These are phyloP conservation scores for Talaromyces wortmannii DNA, from an alignment of 495 filamentous ascomycete species.

Conservation along the genomic window DNA sequence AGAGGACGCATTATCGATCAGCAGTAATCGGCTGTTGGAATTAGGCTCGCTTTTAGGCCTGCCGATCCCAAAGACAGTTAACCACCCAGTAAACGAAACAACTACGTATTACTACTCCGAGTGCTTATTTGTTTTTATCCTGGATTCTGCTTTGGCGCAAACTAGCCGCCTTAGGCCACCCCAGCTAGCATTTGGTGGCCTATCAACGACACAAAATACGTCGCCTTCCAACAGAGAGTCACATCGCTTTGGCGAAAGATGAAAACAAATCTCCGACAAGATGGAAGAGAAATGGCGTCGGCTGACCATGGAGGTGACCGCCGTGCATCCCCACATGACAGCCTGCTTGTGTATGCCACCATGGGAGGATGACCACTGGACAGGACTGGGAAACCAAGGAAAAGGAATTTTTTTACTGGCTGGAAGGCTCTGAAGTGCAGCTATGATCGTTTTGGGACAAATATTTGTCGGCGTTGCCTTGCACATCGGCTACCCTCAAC, in stretches of 20 bases:
- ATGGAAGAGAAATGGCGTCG: background rate
- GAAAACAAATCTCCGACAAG: background rate
- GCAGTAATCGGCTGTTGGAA: background rate
- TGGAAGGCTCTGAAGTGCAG: no score
- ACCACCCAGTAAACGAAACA: background rate
- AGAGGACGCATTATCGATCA: background rate
- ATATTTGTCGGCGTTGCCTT: no score
- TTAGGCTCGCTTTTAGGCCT: background rate
- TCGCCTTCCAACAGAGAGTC: background rate
- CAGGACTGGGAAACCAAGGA: no score
- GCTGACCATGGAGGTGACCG: background rate
- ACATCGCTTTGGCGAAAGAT: background rate
- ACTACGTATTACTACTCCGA: no score
- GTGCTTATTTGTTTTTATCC: background rate
- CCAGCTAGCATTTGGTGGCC: background rate
- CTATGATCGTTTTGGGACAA: no score
- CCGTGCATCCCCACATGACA: background rate
- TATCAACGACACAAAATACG: background rate
- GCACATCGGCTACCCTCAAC: no score
- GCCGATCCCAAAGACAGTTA: background rate
- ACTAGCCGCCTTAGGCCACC: background rate
- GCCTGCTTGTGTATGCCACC: background rate
- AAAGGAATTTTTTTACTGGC: no score
- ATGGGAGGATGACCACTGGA: no score
- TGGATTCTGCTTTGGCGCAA: background rate